Base-by-base conservation (phyloP, 164 flowering plant species). In the Magnolia changhungtana region DNA sequence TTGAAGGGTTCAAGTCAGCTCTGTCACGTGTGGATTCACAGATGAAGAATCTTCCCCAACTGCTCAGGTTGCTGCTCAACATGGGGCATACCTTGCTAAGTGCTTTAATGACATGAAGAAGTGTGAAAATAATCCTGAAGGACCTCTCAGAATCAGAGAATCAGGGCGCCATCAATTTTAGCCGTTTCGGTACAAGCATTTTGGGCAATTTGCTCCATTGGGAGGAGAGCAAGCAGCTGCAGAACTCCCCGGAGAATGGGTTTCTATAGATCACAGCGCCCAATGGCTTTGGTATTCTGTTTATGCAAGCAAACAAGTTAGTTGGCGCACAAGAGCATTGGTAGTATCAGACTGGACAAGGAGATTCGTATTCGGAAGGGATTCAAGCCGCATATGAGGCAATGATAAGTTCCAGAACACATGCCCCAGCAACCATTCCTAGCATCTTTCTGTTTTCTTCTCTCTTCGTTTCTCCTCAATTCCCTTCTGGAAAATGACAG, bases 211-310 rank as follows among this genome's bases (percentile, higher is more conserved):
- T 83, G 97, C 97, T 72, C 98, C 98, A 7, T 27, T 92, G 74
- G 98, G 97, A 49, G 98, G 97, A 67, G 99, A 96, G 76, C 95
- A 94, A 80, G 83, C 97, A 16, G 99, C 99, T 72, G 95, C 96
- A 50, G 92, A 96, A 78, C 88, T 96, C 10, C 98, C 99, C 16
- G 97, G 99, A 71, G 99, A 96, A 78, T 94, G 97, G 97, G 90
- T 94, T 63, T 90, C 99, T 2, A 86, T 90, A 71, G 99, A 97
- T 63, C 94, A 87, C 72, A 94, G 99, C 88, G 85, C 93, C 18
- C 99, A 94, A 82, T 94, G 99, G 99, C 94, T 96, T 50, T 96
- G 98, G 98, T 96, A 94, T 76, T 96, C 99, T 78, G 90, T 96
- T n/a, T 96, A 96, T 83, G 99, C 99, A 21, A 23, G 24, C 24